Evolutionary conservation across 2,329 filamentous ascomycete genomes (phyloP), one percentile per base, ranked within the genome.

Genomic region (Nothophoma quercina): DNA sequence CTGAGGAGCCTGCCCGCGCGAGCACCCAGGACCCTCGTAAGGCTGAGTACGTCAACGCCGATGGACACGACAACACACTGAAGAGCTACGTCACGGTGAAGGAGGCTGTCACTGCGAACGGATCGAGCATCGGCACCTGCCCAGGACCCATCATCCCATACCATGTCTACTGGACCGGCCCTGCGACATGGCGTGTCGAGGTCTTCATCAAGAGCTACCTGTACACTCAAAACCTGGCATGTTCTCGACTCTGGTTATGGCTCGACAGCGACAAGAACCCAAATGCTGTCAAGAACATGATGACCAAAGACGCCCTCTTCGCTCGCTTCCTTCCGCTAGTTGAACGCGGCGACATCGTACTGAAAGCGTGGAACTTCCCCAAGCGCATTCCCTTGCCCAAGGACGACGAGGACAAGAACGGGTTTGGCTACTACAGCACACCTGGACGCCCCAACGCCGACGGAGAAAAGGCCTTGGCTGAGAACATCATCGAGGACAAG

Each of bases 111-210:
- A 52, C 71, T 2, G 66, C 73, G 3, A 72, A 78, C 15, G 77
- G 76, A 41, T 60, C 70, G 2, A 73, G 66, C 8, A 74, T 79
- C 29, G 81, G 81, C n/a, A 75, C 76, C 21, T 84, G 82, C 56
- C 74, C 80, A 33, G 82, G 82, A 2, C 81, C 81, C n/a, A 81
- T 83, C 56, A 76, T 83, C 23, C 81, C 81, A 4, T 83, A 81
- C 43, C 82, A 84, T 59, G 77, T 79, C 22, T 84, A 83, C 75
- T 84, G 82, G 82, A 82, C 81, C 7, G 82, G 82, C 3, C 78
- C 81, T 7, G 81, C 81, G 3, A 83, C 81, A 3, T 84, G 82
- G 82, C 74, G 82, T 34, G 79, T 84, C 33, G 82, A 84, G 59
- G 72, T 81, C 23, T 84, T 84, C 59, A 71, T 84, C 71, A 84